Conservation (phyloP, 768 basidiomycete genomes). For the Phaeotremella skinneri region DNA sequence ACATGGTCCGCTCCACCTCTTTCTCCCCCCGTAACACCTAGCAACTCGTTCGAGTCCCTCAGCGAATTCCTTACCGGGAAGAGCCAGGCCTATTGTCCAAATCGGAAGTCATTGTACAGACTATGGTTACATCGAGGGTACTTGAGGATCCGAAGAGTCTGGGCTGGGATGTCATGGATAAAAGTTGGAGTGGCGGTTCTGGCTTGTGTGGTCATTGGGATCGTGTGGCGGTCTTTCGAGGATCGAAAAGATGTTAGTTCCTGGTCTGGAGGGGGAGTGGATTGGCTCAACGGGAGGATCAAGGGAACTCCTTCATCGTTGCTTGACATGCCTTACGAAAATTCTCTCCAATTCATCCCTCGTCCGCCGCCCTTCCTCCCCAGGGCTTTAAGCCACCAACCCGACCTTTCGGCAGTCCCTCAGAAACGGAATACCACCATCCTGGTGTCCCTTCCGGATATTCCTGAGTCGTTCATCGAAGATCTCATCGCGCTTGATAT, state of each 20-base stretch:
- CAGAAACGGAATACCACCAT: background rate
- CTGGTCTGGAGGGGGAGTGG: too few relatives aligned
- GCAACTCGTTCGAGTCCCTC: background rate
- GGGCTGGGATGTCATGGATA: background rate
- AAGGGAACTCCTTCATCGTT: too few relatives aligned
- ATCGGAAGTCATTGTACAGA: background rate
- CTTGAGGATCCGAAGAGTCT: background rate
- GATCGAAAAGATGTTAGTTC: too few relatives aligned
- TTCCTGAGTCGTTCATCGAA: background rate
- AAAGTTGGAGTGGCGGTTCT: background rate
- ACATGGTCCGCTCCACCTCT: background rate
- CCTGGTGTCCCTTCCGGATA: background rate
- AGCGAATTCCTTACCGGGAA: background rate
- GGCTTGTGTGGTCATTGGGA: background rate
- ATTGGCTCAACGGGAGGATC: too few relatives aligned
- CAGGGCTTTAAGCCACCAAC: background rate
- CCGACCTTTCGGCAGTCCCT: background rate
- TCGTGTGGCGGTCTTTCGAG: slow-evolving; percentile 1
- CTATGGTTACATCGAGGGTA: background rate
- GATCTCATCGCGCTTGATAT: background rate
- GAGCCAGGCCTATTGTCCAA: background rate
- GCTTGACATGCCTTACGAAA: too few relatives aligned
- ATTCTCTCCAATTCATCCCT: background rate
- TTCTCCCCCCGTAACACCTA: slow-evolving; percentile 1
- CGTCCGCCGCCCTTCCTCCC: background rate